Evolutionary conservation across 148 eudicot species (phyloP).

Genomic region (Cornus suecica): DNA sequence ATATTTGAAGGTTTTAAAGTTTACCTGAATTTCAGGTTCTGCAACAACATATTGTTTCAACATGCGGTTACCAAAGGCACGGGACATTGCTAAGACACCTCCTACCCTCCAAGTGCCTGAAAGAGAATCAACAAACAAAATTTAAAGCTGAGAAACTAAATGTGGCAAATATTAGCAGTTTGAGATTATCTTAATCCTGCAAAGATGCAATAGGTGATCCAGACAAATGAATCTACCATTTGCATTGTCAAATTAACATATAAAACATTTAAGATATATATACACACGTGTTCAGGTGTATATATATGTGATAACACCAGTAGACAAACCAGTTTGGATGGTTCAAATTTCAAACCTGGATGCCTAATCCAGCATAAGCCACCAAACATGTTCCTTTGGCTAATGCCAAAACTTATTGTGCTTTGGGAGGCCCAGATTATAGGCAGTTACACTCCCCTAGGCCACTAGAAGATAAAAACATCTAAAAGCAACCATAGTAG

Average conservation of each 20-base stretch:
- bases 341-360: constrained; percentile 2
- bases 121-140: constrained; percentile 14
- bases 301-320: background rate
- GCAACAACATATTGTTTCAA: constrained; percentile 94
- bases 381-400: background rate
- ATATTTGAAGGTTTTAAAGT: background rate
- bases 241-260: background rate
- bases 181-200: background rate
- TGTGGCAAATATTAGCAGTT: background rate
- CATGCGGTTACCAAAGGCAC: constrained; percentile 99
- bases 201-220: background rate
- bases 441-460: background rate
- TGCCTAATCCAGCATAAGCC: background rate
- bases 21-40: constrained; percentile 98
- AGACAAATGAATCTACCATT: background rate
- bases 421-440: background rate
- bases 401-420: background rate
- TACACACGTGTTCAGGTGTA: background rate
- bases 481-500: background rate
- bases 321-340: background rate
- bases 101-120: constrained; percentile 99
- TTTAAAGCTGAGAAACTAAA: background rate
- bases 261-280: background rate
- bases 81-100: constrained; percentile 98
- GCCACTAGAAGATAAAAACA: background rate